These are phyloP conservation scores for Trichoderma erinaceum DNA, from an alignment of 495 filamentous ascomycete species.

Conservation along the genomic window DNA sequence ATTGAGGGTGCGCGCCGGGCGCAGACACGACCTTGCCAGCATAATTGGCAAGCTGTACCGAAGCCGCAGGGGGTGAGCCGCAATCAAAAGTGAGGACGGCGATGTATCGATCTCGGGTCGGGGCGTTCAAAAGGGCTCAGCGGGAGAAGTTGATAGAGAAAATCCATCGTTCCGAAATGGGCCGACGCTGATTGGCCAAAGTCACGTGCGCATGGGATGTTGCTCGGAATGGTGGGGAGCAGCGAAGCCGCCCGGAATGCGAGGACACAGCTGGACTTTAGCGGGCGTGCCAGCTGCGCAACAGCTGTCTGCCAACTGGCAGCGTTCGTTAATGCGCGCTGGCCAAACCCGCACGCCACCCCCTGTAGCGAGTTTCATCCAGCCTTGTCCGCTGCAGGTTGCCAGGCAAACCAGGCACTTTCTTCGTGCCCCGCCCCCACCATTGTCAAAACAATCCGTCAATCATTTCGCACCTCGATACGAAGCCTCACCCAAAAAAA, in stretches of 20 bases:
- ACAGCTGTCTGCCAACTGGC: background rate
- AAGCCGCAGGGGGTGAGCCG: constrained; percentile 36
- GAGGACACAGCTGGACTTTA: background rate
- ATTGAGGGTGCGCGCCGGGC: constrained; percentile 71
- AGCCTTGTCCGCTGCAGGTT: constrained; percentile 7
- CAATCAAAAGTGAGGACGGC: constrained; percentile 31
- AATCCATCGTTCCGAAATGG: constrained; percentile 18
- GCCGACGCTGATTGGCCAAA: constrained; percentile 16
- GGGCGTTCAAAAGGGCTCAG: constrained; percentile 17
- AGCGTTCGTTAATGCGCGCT: background rate
- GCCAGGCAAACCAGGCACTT: background rate
- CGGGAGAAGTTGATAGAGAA: constrained; percentile 14
- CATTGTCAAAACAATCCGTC: constrained; percentile 11
- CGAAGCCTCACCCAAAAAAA: constrained; percentile 7
- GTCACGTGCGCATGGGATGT: constrained; percentile 16
- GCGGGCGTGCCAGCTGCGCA: background rate
- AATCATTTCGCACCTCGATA: background rate
- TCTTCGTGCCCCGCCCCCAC: constrained; percentile 5
- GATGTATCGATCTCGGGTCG: constrained; percentile 18
- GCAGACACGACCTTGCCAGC: constrained; percentile 80
- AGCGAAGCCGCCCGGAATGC: background rate
- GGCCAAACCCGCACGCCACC: background rate
- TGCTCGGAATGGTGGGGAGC: constrained; percentile 7
- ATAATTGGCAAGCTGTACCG: constrained; percentile 55
- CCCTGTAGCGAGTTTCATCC: background rate